Evolutionary conservation across 306 rosid species (phyloP), one percentile per base, ranked within the genome.

Genomic region (Vigna hirtella): DNA sequence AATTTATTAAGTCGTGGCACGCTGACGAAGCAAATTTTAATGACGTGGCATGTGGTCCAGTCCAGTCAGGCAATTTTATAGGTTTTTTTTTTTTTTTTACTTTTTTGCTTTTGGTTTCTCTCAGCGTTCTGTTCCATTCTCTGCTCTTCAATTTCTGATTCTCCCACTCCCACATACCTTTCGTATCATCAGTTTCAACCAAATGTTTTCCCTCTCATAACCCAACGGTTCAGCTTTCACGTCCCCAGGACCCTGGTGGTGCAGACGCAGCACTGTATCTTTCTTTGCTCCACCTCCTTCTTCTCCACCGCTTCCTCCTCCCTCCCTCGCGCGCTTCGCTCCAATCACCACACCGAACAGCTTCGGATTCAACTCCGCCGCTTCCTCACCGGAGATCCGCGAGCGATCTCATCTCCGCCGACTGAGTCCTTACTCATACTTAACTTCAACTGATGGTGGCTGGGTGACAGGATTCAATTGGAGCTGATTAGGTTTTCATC

Each of bases 321-420:
- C 81, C 34, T 82, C 97, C 72, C 98, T 83, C 20, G 79, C 69
- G 52, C 98, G 86, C 84, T 91, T 94, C 13, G 69, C 77, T 12
- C 93, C 91, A 38, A 93, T 76, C 16, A 85, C 82, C 63, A 90
- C 98, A 8, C 97, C 97, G 36, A 90, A 90, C 18, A 90, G 83
- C 81, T 84, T 92, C 47, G 89, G 91, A 45, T 85, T 82, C 78
- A 75, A 84, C 17, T 50, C 83, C 55, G 22, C 17, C 20, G 36
- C 17, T 8, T 45, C 49, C 40, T 78, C 80, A 8, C 38, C 84
- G 80, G 80, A 30, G n/a, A 14, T 59, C 59, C 69, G 80, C 20
- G 20, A 18, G 20, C 20, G 0, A 18, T 18, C 20, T 18, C 20
- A 18, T 18, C 20, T 18, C 20, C 20, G 20, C 20, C 38, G 13